phyloP scores from a whole-genome alignment of 2,329 filamentous ascomycete genomes.

The Aspergillus pseudotamarii region DNA sequence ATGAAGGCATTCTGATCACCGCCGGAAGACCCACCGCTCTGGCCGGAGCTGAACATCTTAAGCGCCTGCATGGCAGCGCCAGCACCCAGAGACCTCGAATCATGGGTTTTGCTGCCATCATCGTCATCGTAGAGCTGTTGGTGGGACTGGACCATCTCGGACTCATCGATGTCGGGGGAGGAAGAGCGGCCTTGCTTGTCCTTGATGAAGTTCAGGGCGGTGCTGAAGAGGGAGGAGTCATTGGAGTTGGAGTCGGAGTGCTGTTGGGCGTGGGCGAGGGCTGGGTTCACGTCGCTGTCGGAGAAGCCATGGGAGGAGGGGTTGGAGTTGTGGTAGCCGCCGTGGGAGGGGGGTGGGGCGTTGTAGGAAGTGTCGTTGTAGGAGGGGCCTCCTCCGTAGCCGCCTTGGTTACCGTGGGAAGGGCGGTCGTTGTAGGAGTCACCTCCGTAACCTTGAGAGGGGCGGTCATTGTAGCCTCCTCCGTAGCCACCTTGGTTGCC shows the following conservation, averaged over 20 bases:
- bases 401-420: neutral
- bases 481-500: neutral
- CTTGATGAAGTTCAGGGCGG: constrained; percentile 57
- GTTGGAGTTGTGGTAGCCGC: constrained; percentile 1
- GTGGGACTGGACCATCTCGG: constrained; percentile 72
- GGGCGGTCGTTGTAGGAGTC: neutral
- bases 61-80: constrained; percentile 59
- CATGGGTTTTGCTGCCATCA: constrained; percentile 46
- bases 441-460: neutral
- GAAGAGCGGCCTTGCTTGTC: constrained; percentile 48
- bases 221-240: constrained; percentile 59
- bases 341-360: neutral
- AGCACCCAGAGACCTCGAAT: constrained; percentile 43
- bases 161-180: constrained; percentile 61
- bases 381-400: neutral
- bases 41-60: constrained; percentile 74
- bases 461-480: neutral
- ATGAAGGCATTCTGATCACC: constrained; percentile 76
- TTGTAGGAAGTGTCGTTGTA: constrained; percentile 6
- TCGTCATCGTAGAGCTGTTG: constrained; percentile 69
- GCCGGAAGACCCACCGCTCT: constrained; percentile 31
- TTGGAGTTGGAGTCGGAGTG: constrained; percentile 51
- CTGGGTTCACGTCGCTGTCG: constrained; percentile 53
- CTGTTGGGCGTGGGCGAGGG: constrained; percentile 57
- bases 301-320: constrained; percentile 6